phyloP scores from a whole-genome alignment of 1,284 basidiomycete genomes.

The Uromyces viciae-fabae region DNA sequence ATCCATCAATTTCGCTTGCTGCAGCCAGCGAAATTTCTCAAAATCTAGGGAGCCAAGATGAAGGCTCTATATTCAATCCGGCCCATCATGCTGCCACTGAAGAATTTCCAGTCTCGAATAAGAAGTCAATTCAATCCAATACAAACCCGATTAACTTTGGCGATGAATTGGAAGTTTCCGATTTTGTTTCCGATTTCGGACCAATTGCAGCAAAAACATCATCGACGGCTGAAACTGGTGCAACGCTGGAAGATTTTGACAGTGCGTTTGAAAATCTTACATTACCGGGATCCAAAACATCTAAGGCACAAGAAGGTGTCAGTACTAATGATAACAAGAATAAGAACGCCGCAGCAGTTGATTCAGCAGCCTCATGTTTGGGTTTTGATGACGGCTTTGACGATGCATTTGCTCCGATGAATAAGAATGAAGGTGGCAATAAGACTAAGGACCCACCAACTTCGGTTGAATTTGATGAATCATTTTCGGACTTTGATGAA shows the following conservation, averaged over 20 bases:
- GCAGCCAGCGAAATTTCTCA: neutral
- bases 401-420: constrained; percentile 18
- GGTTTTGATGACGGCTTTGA: constrained; percentile 23
- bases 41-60: neutral
- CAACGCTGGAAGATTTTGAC: constrained; percentile 40
- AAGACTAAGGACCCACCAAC: neutral
- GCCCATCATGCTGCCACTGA: neutral
- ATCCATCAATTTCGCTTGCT: neutral
- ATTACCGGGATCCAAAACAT: neutral
- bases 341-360: neutral
- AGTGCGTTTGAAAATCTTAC: constrained; percentile 40
- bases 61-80: neutral
- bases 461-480: constrained; percentile 31
- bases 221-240: neutral
- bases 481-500: constrained; percentile 31
- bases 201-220: neutral
- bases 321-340: neutral
- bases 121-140: neutral
- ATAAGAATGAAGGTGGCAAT: neutral
- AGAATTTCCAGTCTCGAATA: neutral
- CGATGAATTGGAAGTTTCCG: constrained; percentile 34
- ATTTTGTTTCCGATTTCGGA: constrained; percentile 35
- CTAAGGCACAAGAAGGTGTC: neutral
- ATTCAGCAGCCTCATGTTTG: neutral
- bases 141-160: constrained; percentile 8